These are phyloP conservation scores for Solanum virginianum DNA, from an alignment of 257 asterid species.

Conservation along the genomic window DNA sequence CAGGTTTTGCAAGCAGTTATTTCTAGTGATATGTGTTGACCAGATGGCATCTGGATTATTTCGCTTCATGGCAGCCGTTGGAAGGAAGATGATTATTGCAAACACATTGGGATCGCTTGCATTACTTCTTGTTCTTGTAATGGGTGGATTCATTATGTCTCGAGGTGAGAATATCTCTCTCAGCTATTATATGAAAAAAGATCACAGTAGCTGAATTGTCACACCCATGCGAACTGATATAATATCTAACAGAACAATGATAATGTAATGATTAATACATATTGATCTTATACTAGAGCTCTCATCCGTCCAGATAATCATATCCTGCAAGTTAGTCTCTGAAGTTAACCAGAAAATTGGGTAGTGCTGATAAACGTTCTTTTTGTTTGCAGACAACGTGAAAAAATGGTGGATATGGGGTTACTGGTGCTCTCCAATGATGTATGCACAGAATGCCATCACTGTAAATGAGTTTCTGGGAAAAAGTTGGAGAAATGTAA, in stretches of 20 bases:
- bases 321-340: neutral
- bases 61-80: conserved; percentile 3
- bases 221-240: neutral
- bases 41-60: conserved; percentile 7
- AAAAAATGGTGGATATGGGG: conserved; percentile 77
- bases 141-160: conserved; percentile 36
- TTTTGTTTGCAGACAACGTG: conserved; percentile 24
- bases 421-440: conserved; percentile 70
- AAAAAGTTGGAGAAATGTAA: conserved; percentile 73
- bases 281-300: neutral
- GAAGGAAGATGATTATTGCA: conserved; percentile 4
- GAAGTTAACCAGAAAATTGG: neutral
- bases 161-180: conserved; percentile 29
- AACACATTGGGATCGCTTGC: conserved; percentile 5
- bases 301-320: neutral
- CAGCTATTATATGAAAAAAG: neutral
- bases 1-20: conserved; percentile 7
- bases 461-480: conserved; percentile 75
- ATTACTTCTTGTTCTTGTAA: neutral
- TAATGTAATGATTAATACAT: neutral
- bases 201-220: neutral
- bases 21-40: neutral
- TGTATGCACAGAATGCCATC: conserved; percentile 70
- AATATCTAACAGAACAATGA: neutral
- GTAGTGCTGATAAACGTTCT: neutral